These are phyloP conservation scores for Penicillium sp. DNA, from an alignment of 2,329 filamentous ascomycete genomes.

Conservation along the genomic window DNA sequence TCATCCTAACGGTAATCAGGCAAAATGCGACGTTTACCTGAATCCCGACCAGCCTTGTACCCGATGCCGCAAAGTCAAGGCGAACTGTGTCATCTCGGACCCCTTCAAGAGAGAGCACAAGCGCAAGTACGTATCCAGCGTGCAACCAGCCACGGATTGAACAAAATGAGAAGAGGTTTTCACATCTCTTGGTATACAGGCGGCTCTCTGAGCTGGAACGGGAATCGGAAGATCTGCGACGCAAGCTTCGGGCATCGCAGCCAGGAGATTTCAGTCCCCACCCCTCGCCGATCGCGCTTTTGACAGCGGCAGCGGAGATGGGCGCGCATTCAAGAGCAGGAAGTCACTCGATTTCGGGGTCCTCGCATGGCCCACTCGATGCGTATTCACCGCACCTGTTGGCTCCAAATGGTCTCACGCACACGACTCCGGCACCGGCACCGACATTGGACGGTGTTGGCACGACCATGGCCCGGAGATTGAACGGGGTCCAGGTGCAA, in stretches of 20 bases:
- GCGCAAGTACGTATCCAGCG: slow-evolving; percentile 35
- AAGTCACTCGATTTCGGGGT: slow-evolving; percentile 5
- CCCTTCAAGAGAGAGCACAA: slow-evolving; percentile 48
- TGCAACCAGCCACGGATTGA: not conserved
- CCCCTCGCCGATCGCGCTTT: slow-evolving; percentile 30
- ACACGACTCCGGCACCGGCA: slow-evolving; percentile 15
- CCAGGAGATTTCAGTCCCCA: slow-evolving; percentile 19
- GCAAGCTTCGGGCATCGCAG: slow-evolving; percentile 34
- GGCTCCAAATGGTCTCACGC: slow-evolving; percentile 21
- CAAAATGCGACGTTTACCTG: slow-evolving; percentile 44
- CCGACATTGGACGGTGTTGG: slow-evolving; percentile 15
- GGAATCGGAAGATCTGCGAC: slow-evolving; percentile 41
- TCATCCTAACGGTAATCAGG: slow-evolving; percentile 21
- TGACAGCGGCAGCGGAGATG: slow-evolving; percentile 37
- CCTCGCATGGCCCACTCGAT: slow-evolving; percentile 12
- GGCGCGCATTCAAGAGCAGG: slow-evolving; percentile 22
- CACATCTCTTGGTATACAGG: slow-evolving; percentile 18
- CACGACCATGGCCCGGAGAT: slow-evolving; percentile 31
- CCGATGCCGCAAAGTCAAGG: slow-evolving; percentile 41
- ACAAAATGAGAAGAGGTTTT: not conserved
- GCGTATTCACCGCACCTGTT: slow-evolving; percentile 27
- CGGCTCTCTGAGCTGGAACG: slow-evolving; percentile 42
- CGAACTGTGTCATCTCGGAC: slow-evolving; percentile 43
- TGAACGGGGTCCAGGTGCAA: slow-evolving; percentile 35
- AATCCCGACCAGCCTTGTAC: slow-evolving; percentile 39